Evolutionary conservation across 331 rosid genomes (phyloP).

Genomic region (Erythrophleum ivorense): DNA sequence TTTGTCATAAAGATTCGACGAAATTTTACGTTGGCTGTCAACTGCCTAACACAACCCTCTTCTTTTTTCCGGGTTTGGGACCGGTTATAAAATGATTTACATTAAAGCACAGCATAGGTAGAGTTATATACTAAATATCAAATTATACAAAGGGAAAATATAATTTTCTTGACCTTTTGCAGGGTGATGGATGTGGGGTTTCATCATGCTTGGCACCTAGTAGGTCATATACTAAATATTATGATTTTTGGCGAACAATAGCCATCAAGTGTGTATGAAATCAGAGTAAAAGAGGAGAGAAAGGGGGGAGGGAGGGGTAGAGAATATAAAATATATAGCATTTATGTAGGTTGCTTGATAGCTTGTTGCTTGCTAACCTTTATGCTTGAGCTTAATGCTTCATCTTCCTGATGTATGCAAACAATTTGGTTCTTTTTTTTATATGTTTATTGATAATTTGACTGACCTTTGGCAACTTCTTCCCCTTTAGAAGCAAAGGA

Average conservation of each 20-base stretch:
- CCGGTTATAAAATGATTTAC: too few species aligned
- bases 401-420: neutral
- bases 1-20: too few species aligned
- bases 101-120: too few species aligned
- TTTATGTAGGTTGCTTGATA: too few species aligned
- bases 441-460: neutral
- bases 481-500: neutral
- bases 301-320: neutral
- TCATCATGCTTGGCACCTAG: neutral
- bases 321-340: neutral
- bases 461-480: neutral
- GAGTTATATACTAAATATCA: too few species aligned
- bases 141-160: neutral
- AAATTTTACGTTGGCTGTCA: too few species aligned
- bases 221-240: neutral
- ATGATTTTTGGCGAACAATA: neutral
- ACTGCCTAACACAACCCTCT: too few species aligned
- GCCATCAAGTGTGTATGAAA: neutral
- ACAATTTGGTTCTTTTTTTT: neutral
- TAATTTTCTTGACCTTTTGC: neutral
- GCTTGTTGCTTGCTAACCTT: too few species aligned
- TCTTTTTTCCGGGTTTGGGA: too few species aligned
- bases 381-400: neutral
- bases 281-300: neutral
- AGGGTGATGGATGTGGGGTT: neutral